Conservation (phyloP, 495 filamentous ascomycete genomes). For the Xylaria palmicola region DNA sequence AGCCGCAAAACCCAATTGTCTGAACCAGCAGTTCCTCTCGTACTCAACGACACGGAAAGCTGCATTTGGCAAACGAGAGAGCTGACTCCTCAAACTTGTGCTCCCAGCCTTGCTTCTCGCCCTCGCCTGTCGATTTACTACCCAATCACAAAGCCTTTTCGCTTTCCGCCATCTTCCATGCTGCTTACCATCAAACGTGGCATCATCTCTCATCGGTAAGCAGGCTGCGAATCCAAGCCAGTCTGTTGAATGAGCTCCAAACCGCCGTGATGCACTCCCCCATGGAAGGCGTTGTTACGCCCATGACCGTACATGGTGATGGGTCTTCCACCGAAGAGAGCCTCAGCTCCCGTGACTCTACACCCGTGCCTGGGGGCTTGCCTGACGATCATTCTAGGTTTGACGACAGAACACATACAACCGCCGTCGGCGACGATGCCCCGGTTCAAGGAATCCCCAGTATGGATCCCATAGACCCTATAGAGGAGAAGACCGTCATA, state of each 20-base stretch:
- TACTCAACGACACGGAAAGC: background rate
- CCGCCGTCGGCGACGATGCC: background rate
- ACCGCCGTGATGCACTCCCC: conserved; percentile 1
- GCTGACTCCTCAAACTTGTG: background rate
- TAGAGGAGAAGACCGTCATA: conserved; percentile 26
- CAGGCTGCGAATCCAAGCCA: background rate
- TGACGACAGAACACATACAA: background rate
- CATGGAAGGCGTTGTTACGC: background rate
- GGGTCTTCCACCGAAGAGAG: conserved; percentile 2
- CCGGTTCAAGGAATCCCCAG: background rate
- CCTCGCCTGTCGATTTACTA: background rate
- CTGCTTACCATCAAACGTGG: background rate
- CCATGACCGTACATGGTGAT: background rate
- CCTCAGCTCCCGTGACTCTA: background rate
- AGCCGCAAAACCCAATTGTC: no score
- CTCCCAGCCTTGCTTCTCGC: background rate
- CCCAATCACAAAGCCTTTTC: background rate
- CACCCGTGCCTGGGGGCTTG: background rate
- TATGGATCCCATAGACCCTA: background rate
- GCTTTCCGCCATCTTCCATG: background rate
- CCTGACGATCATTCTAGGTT: no score
- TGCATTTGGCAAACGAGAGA: background rate
- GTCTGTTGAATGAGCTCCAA: background rate
- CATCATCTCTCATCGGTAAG: background rate
- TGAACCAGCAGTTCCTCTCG: no score